Evolutionary conservation across 2,329 filamentous ascomycete genomes (phyloP).

Genomic region (Magnaporthiopsis incrustans): DNA sequence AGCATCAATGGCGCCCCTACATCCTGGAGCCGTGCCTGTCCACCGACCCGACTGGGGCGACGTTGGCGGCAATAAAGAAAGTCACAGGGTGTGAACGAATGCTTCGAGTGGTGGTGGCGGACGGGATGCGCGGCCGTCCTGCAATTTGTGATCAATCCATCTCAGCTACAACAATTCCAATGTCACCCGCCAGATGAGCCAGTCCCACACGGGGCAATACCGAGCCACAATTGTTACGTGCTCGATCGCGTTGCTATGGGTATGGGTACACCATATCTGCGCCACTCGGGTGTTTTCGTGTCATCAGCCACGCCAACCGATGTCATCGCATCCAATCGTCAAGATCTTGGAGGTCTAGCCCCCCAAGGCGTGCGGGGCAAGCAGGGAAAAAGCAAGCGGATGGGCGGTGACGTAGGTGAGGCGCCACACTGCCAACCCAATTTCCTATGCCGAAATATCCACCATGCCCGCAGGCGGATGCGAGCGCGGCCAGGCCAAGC

Average conservation of each 20-base stretch:
- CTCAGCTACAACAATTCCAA: neutral
- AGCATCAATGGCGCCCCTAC: neutral
- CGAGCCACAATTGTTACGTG: neutral
- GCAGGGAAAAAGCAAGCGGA: neutral
- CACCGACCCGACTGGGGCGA: neutral
- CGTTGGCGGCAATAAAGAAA: neutral
- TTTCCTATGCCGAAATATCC: neutral
- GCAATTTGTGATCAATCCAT: neutral
- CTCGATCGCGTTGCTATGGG: neutral
- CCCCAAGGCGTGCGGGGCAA: neutral
- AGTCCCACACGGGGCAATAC: neutral
- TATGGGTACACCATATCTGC: neutral
- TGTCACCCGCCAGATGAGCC: neutral
- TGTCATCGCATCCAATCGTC: conserved; percentile 9
- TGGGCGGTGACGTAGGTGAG: conserved; percentile 4
- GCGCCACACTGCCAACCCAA: neutral
- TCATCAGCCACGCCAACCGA: conserved; percentile 8
- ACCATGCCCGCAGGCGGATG: neutral
- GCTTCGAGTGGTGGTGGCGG: neutral
- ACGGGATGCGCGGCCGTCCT: neutral
- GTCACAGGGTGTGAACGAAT: neutral
- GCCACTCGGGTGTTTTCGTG: neutral
- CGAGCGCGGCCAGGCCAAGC: neutral
- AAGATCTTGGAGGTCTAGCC: neutral
- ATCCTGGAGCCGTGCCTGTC: neutral